Evolutionary conservation across 164 flowering plant genomes (phyloP).

Genomic region (Vitis amurensis): DNA sequence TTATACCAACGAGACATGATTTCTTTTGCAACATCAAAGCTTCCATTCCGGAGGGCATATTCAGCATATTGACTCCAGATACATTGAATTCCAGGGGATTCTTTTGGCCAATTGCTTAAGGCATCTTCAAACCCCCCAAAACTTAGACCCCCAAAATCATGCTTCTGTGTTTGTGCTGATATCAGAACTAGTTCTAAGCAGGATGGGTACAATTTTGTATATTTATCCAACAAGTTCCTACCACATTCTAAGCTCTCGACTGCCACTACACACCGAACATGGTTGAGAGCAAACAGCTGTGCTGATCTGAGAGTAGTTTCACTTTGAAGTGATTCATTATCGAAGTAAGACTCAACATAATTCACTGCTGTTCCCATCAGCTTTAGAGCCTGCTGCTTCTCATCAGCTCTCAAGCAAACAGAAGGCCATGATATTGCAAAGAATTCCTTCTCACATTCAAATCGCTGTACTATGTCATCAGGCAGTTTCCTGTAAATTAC

Average conservation of each 20-base stretch:
- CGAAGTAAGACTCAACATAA: conserved; percentile 25
- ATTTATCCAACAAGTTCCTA: conserved; percentile 43
- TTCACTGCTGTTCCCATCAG: conserved; percentile 51
- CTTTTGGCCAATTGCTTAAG: conserved; percentile 58
- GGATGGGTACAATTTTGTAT: conserved; percentile 51
- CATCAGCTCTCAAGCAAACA: conserved; percentile 38
- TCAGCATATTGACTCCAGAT: conserved; percentile 86
- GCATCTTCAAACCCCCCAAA: conserved; percentile 65
- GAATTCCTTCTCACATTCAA: conserved; percentile 68
- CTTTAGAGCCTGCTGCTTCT: conserved; percentile 43
- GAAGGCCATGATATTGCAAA: conserved; percentile 65
- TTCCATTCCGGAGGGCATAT: conserved; percentile 52
- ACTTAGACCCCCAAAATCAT: conserved; percentile 21
- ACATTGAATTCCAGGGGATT: conserved; percentile 67
- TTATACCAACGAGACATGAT: conserved; percentile 64
- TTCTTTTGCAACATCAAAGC: conserved; percentile 36
- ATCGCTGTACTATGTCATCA: conserved; percentile 46
- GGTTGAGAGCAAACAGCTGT: conserved; percentile 58
- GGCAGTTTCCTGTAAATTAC: conserved; percentile 77
- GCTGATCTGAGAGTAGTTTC: conserved; percentile 31
- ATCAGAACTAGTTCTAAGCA: conserved; percentile 67
- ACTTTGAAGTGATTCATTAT: conserved; percentile 23
- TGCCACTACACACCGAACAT: conserved; percentile 48
- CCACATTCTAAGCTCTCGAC: conserved; percentile 43
- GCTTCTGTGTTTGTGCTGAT: conserved; percentile 41